Base-by-base conservation (phyloP, 2,329 filamentous ascomycete genomes). In the Ilyonectria mors-panacis region DNA sequence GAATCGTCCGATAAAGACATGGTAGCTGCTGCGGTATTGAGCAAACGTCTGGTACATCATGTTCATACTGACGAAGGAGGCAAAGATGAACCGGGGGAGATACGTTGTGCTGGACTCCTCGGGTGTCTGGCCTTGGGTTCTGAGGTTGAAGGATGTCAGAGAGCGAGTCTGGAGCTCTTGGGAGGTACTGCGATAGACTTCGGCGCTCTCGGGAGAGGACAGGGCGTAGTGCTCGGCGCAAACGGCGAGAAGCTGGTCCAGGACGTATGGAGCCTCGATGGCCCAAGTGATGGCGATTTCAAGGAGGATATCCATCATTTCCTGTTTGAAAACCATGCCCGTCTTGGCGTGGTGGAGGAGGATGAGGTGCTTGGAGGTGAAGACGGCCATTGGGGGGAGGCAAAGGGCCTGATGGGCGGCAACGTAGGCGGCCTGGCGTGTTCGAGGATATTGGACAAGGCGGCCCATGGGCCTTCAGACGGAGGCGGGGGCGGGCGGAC, bases 181-280 rank as follows among this genome's bases (percentile, higher is more conserved):
- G 6, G 84, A 81, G 45, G 80, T 78, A 55, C 78, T 76, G 13
- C 77, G 77, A 51, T 72, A 62, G 15, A 61, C 28, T 17, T 37
- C 33, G 50, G 61, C 62, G 12, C 69, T 70, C 6, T 73, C 66
- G 21, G 70, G 70, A 0, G 66, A 65, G 17, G 70, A 26, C 17
- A 69, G 51, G 5, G 73, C 72, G 2, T 78, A 68, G 63, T 87
- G 83, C 4, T 83, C 75, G 5, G 85, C 83, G 10, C 83, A 78
- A 47, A 84, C 67, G 37, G 84, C 85, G n/a, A 87, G 79, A 7
- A 85, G 44, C 69, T 85, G 79, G 63, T 86, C 83, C 63, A 86
- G 80, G 4, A 85, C 78, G 62, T 83, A 86, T 1, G 83, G 85
- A 3, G 77, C 76, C 28, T 76, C 70, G 7, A 78, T 61, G 15